Evolutionary conservation across 1,284 basidiomycete species (phyloP).

Genomic region (Leccinum brunneo-olivaceum): DNA sequence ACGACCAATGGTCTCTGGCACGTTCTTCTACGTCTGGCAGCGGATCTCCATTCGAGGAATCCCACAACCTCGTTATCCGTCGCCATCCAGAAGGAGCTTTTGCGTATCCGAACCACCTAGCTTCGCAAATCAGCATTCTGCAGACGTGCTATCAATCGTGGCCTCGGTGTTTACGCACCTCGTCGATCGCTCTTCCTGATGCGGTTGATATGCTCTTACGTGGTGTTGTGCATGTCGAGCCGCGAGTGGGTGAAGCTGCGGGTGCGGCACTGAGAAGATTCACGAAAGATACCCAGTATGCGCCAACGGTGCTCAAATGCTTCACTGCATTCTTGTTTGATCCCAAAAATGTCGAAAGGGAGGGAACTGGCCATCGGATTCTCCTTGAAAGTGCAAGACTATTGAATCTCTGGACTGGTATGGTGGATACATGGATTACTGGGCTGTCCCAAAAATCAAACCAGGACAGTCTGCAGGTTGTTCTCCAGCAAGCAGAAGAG

Average conservation of each 20-base stretch:
- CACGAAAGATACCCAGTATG: conserved; percentile 55
- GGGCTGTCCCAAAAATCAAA: conserved; percentile 39
- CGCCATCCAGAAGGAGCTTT: conserved; percentile 67
- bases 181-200: conserved; percentile 47
- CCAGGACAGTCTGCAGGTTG: conserved; percentile 30
- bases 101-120: conserved; percentile 61
- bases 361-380: conserved; percentile 56
- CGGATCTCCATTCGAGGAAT: conserved; percentile 63
- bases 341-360: conserved; percentile 60
- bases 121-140: conserved; percentile 68
- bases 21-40: conserved; percentile 35
- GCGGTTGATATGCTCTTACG: conserved; percentile 78
- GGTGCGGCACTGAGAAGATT: conserved; percentile 68
- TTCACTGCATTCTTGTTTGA: conserved; percentile 78
- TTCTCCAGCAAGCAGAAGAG: conserved; percentile 44
- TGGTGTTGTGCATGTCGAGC: conserved; percentile 82
- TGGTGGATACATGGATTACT: conserved; percentile 67
- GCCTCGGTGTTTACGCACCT: conserved; percentile 69
- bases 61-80: conserved; percentile 55
- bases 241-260: conserved; percentile 64
- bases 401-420: conserved; percentile 67
- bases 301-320: conserved; percentile 58
- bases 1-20: conserved; percentile 70
- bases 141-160: conserved; percentile 80
- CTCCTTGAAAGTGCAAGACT: conserved; percentile 61